Base-by-base conservation (phyloP, 2,329 filamentous ascomycete genomes). In the Cordyceps farinosa region DNA sequence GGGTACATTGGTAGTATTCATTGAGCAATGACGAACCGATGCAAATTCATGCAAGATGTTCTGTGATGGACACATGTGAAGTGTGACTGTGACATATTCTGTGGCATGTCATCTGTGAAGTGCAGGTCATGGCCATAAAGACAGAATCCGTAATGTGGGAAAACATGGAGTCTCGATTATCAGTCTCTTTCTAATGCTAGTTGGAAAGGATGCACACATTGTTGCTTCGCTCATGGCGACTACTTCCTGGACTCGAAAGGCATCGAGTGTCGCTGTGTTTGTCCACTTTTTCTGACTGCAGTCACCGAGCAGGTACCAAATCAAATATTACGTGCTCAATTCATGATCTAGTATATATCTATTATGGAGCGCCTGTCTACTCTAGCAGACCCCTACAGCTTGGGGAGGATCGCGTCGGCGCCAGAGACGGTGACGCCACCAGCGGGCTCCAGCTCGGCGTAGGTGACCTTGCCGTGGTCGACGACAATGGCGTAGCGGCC, bases 391-490 rank as follows among this genome's bases (percentile, higher is more conserved):
- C 40, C 65, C 76, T 77, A 86, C 68, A 86, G 75, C 75, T 83
- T 82, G 62, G 81, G 74, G 64, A 86, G 72, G 56, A 86, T 79
- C 64, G 77, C 81, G 65, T 85, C 80, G 62, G 82, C 84, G 58
- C 83, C 80, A 29, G 83, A 83, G 65, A 77, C 77, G 61, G 81
- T 79, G 69, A 74, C 76, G 57, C 77, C 77, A 59, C 73, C 73
- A 62, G 78, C 83, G 32, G 78, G 75, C 80, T 96, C 91, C 71
- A 85, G 88, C 78, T 89, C 90, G 65, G 90, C 90, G 76, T 96
- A 96, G 72, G 80, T 82, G 71, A 96, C 84, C 82, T 91, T 94
- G 76, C 91, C 91, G 76, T 96, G 82, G 79, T 93, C 91, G 69
- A 96, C 78, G 70, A 93, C 80, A 75, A 96, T 84, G 70, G 90